Conservation (phyloP, 2,329 filamentous ascomycete genomes). For the Talaromyces sp. region DNA sequence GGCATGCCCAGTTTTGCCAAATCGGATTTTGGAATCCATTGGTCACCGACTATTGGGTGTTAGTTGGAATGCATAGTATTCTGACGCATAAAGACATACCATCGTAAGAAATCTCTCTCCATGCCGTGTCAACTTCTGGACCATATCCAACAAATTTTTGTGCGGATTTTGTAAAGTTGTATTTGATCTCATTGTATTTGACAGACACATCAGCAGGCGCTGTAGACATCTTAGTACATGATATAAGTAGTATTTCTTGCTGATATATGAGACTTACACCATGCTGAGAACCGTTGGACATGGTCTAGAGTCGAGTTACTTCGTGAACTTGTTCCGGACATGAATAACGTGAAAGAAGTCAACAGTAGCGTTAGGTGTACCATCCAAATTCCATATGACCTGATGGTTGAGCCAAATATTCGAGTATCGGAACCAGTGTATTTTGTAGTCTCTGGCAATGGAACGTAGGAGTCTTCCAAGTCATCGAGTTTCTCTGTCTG, state of each 20-base stretch:
- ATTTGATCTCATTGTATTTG: constrained; percentile 4
- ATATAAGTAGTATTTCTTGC: neutral
- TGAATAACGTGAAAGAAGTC: constrained; percentile 2
- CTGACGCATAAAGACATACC: neutral
- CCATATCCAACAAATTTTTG: constrained; percentile 8
- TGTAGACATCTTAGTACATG: neutral
- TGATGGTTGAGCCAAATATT: neutral
- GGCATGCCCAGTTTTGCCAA: constrained; percentile 8
- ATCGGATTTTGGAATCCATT: constrained; percentile 12
- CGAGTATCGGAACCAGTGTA: neutral
- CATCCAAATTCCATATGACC: neutral
- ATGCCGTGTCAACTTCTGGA: constrained; percentile 10
- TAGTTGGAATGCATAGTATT: neutral
- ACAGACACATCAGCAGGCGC: constrained; percentile 6
- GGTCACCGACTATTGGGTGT: constrained; percentile 2
- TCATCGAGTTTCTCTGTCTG: neutral
- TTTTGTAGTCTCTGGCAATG: neutral
- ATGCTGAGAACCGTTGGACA: constrained; percentile 8
- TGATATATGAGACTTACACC: constrained; percentile 1
- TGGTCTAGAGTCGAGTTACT: neutral
- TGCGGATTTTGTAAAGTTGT: constrained; percentile 9
- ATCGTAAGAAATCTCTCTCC: constrained; percentile 16
- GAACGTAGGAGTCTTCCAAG: neutral
- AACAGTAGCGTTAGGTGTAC: neutral
- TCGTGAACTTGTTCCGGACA: neutral